Evolutionary conservation across 176 grass and related monocot genomes (phyloP).

Genomic region (Elaeis guineensis): DNA sequence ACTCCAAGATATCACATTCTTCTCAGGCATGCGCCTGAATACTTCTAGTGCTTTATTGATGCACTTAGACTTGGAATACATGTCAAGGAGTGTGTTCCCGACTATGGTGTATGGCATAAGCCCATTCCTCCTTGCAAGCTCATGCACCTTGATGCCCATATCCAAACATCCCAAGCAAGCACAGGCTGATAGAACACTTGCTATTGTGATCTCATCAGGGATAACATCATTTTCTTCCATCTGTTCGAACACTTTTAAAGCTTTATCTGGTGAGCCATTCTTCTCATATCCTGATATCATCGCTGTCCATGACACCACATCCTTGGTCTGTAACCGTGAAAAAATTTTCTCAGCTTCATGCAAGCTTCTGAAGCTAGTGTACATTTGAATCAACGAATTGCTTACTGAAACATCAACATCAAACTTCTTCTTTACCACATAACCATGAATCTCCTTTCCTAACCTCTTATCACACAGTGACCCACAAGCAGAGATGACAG

Average conservation of each 20-base stretch:
- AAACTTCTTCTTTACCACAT: conserved; percentile 69
- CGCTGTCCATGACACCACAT: conserved; percentile 76
- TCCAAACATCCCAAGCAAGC: conserved; percentile 52
- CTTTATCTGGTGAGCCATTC: conserved; percentile 58
- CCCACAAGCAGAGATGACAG: conserved; percentile 60
- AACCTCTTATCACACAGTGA: conserved; percentile 28
- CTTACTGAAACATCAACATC: conserved; percentile 41
- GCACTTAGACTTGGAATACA: conserved; percentile 73
- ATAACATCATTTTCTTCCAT: conserved; percentile 57
- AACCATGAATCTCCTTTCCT: conserved; percentile 66
- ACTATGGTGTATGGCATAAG: conserved; percentile 42
- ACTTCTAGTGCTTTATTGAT: conserved; percentile 81
- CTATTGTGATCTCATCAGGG: conserved; percentile 65
- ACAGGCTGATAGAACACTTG: conserved; percentile 68
- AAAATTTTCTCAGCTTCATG: conserved; percentile 53
- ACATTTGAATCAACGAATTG: conserved; percentile 92
- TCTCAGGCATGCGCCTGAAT: conserved; percentile 68
- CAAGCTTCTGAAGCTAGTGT: conserved; percentile 43
- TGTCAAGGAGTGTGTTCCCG: conserved; percentile 60
- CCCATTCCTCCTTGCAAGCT: conserved; percentile 45
- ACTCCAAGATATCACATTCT: conserved; percentile 77
- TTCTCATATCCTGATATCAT: conserved; percentile 98
- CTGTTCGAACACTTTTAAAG: conserved; percentile 66
- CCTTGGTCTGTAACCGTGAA: conserved; percentile 50
- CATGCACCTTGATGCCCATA: conserved; percentile 65